Evolutionary conservation across 2,329 filamentous ascomycete genomes (phyloP), one percentile per base, ranked within the genome.

Genomic region (Pseudogymnoascus sp.): DNA sequence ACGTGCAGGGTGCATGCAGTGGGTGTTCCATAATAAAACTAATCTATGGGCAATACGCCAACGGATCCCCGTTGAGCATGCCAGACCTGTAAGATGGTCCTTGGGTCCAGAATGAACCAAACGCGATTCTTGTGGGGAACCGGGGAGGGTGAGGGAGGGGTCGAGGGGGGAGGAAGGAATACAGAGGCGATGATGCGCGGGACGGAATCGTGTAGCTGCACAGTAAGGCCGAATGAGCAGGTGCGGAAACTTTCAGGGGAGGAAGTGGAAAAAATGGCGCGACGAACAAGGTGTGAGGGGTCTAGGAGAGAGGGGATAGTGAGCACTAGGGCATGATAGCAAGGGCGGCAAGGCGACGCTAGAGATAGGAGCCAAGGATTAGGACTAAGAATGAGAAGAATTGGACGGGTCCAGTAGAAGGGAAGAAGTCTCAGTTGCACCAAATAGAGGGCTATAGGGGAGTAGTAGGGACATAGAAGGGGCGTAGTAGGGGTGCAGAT

Each of bases 101-200:
- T 56, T 56, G 50, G 50, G 50, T 56, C 50, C 28, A 56, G 50
- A 56, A 56, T 56, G 50, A 56, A 56, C 50, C 50, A 56, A 56
- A 56, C 50, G 50, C 50, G 50, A 28, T 56, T 56, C 10, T 35
- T 56, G 50, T 56, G 50, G 50, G 50, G 50, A 33, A 33, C n/a
- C n/a, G 11, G 28, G 50, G 28, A 56, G 50, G 47, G 23, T 11
- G 18, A 53, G 47, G 47, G 47, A 56, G 25, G 47, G 47, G 47
- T 56, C 5, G 25, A 31, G 25, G n/a, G 23, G 44, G 23, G 14
- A 50, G 23, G 23, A 33, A n/a, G 11, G 50, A 21, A 33, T 33
- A 21, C 28, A 33, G 8, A 5, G 10, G n/a, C 50, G n/a, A 56
- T 56, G 25, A 56, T 56, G 47, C 8, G 47, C 47, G 47, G 25